Percentiles rank a stretch among this genome's conserved stretches.
phyloP scores from a whole-genome alignment of 2,329 filamentous ascomycete species.

The Hypomyces rosellus region DNA sequence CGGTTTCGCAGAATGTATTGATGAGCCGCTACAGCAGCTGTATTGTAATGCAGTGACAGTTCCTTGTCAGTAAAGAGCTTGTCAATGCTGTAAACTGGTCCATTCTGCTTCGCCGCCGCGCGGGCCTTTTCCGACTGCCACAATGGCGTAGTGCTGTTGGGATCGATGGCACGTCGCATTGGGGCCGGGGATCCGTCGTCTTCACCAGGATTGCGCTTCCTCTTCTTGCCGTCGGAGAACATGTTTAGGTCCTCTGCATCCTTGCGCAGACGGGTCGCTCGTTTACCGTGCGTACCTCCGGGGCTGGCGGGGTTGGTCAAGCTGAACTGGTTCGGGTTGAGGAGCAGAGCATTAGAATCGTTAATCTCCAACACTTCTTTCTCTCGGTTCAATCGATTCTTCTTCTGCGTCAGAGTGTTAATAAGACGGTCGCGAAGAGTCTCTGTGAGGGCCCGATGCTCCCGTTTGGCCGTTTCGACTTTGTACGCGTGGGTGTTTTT shows the following conservation, averaged over 20 bases:
- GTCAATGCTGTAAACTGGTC: constrained; percentile 58
- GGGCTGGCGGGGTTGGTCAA: constrained; percentile 59
- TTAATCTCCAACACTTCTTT: constrained; percentile 63
- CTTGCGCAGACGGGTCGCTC: constrained; percentile 55
- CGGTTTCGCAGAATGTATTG: constrained; percentile 55
- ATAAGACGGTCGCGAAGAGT: constrained; percentile 62
- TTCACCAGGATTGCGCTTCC: constrained; percentile 54
- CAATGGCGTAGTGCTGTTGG: constrained; percentile 51
- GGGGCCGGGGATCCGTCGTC: constrained; percentile 59
- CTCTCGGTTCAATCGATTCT: constrained; percentile 56
- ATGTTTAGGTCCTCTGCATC: constrained; percentile 53
- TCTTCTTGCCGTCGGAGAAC: constrained; percentile 53
- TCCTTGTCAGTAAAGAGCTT: constrained; percentile 68
- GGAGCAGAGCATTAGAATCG: constrained; percentile 57
- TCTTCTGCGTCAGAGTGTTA: constrained; percentile 59
- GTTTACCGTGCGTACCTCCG: constrained; percentile 56
- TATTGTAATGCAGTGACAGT: constrained; percentile 58
- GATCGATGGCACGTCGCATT: constrained; percentile 48
- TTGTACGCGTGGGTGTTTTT: constrained; percentile 56
- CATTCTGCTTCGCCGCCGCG: constrained; percentile 48
- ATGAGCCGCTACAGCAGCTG: constrained; percentile 55
- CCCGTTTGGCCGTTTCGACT: constrained; percentile 55
- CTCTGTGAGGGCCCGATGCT: constrained; percentile 51
- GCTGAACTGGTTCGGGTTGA: constrained; percentile 64
- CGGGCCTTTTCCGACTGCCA: constrained; percentile 57